Base-by-base conservation (phyloP, 805 yeast genomes). In the Yamadazyma endophytica region DNA sequence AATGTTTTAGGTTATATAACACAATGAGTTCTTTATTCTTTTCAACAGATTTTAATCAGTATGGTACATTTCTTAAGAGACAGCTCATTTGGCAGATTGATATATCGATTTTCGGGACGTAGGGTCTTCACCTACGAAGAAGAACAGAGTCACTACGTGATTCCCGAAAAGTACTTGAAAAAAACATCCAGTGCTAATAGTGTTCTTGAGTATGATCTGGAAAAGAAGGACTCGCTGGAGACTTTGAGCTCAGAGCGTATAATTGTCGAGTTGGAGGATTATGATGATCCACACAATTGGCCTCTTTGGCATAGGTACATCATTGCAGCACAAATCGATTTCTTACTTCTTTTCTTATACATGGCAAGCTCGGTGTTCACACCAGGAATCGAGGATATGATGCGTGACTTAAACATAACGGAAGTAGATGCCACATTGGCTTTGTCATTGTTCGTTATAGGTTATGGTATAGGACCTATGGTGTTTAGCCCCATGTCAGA, bases 391-490 rank as follows among this genome's bases (percentile, higher is more conserved):
- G 59, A 52, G 16, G 53, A 61, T n/a, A 50, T 79, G 17, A 64
- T 59, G 52, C 52, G 51, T 17, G 69, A 74, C 26, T 73, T 76
- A 43, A 42, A 54, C 12, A 62, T 72, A 4, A 56, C 68, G 9
- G 52, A 50, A 17, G 66, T 63, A 4, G 63, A 62, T 8, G 76
- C 77, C 0, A 55, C 69, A 1, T 54, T 79, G 24, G 77, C 79
- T 4, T 58, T 79, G 42, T 58, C 80, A 0, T 38, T 76, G 29
- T 79, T 73, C 40, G 79, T 78, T 11, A 47, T 77, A 18, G 85
- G 82, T 9, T 77, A 78, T 44, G 83, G 79, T 35, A 32, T 76
- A 15, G 83, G 83, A 1, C 82, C 84, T 2, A 61, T 77, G 63
- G 36, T 77, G 2, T 70, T 75, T 30, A 70, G 81, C 0, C 84